phyloP scores from a whole-genome alignment of 805 yeast species.

The Metschnikowia anglica region DNA sequence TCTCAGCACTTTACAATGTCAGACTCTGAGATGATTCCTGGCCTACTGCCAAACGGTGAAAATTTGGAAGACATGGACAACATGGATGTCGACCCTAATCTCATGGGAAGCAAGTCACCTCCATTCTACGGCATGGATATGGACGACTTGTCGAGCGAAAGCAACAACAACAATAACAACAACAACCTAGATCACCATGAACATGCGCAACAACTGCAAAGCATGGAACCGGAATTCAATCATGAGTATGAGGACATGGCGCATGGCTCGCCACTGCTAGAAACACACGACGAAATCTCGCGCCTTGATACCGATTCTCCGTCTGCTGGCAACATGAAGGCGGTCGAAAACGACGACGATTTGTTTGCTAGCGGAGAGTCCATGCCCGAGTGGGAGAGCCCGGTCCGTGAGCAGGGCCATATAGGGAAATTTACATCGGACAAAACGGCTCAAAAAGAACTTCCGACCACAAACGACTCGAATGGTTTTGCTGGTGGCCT shows the following conservation, averaged over 20 bases:
- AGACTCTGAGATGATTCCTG: slow-evolving; percentile 18
- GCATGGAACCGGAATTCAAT: too few species aligned
- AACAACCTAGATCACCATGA: background rate
- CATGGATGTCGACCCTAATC: slow-evolving; percentile 8
- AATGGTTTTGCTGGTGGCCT: too few species aligned
- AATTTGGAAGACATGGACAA: background rate
- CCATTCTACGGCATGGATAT: slow-evolving; percentile 17
- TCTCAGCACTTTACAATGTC: slow-evolving; percentile 12
- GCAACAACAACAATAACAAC: background rate
- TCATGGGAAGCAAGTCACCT: slow-evolving; percentile 5
- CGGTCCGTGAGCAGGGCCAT: background rate
- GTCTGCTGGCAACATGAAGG: background rate
- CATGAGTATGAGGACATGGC: too few species aligned
- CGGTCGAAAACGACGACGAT: slow-evolving; percentile 5
- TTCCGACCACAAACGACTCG: background rate
- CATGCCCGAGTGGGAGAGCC: background rate
- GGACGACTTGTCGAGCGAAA: slow-evolving; percentile 7
- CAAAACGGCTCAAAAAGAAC: background rate
- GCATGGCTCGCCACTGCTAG: too few species aligned
- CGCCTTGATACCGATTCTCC: background rate
- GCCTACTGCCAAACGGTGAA: slow-evolving; percentile 17
- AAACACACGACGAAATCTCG: too few species aligned
- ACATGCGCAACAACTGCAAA: too few species aligned
- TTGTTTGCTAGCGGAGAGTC: slow-evolving; percentile 8
- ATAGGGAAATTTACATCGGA: background rate